phyloP scores from a whole-genome alignment of 2,329 filamentous ascomycete genomes.

The Dactylellina sp. region DNA sequence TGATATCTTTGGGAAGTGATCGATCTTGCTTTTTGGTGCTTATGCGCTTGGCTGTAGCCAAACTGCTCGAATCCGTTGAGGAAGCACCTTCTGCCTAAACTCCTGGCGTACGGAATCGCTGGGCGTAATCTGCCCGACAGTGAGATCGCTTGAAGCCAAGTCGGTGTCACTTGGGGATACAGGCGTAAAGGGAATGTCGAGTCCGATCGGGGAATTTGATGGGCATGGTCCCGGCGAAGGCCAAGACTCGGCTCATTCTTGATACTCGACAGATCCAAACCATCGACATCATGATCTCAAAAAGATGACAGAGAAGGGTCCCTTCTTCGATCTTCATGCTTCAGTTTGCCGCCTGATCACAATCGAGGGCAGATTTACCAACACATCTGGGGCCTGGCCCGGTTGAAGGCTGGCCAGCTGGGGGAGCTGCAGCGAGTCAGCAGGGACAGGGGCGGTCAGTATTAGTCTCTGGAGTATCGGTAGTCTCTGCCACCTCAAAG shows the following conservation, averaged over 20 bases:
- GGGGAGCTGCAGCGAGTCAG: conserved; percentile 17
- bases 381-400: too few relatives aligned
- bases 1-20: background rate
- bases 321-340: too few relatives aligned
- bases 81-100: background rate
- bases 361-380: too few relatives aligned
- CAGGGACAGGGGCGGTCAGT: conserved; percentile 28
- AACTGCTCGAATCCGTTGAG: background rate
- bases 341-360: conserved; percentile 14
- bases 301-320: background rate
- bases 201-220: conserved; percentile 43
- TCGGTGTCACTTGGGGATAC: background rate
- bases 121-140: background rate
- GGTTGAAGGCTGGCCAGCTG: background rate
- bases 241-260: conserved; percentile 48
- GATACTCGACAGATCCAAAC: conserved; percentile 3
- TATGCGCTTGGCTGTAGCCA: background rate
- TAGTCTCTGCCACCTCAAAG: too few relatives aligned
- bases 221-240: conserved; percentile 18
- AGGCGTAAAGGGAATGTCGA: conserved; percentile 21
- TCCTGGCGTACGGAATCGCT: background rate
- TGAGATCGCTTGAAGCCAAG: background rate
- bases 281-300: conserved; percentile 11
- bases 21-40: background rate
- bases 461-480: too few relatives aligned